Evolutionary conservation across 805 yeast genomes (phyloP).

Genomic region (Candida oleophila): DNA sequence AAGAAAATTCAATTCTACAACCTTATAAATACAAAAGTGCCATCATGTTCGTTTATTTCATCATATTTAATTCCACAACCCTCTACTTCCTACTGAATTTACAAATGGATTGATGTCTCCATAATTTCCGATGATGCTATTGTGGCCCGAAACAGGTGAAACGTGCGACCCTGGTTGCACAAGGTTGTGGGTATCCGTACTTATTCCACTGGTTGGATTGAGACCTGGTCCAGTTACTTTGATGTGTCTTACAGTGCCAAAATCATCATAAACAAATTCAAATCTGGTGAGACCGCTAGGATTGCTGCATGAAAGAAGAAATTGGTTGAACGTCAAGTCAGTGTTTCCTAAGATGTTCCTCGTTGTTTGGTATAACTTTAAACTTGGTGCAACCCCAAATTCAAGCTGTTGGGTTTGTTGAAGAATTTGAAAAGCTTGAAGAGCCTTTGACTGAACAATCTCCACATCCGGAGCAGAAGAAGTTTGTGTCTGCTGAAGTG

Average conservation of each 20-base stretch:
- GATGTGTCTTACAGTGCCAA: conserved; percentile 44
- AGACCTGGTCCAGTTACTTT: conserved; percentile 13
- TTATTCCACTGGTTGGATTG: not conserved
- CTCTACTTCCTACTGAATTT: conserved; percentile 7
- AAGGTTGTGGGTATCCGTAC: conserved; percentile 7
- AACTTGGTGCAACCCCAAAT: conserved; percentile 34
- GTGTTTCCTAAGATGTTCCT: conserved; percentile 25
- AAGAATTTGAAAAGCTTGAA: conserved; percentile 37
- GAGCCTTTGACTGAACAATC: conserved; percentile 42
- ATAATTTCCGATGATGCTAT: conserved; percentile 5
- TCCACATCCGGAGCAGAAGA: conserved; percentile 23
- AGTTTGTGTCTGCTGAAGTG: conserved; percentile 12
- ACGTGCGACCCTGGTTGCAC: conserved; percentile 1
- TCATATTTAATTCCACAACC: conserved; percentile 9
- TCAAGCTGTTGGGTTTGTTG: conserved; percentile 35
- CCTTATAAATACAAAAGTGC: not conserved
- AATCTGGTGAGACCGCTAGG: conserved; percentile 29
- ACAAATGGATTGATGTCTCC: conserved; percentile 6
- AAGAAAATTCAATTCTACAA: too few species aligned
- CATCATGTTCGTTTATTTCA: not conserved
- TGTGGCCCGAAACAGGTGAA: conserved; percentile 5
- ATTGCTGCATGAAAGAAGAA: conserved; percentile 25
- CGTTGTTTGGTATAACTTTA: conserved; percentile 31
- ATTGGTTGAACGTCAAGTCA: conserved; percentile 30
- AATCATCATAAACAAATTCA: conserved; percentile 45